phyloP scores from a whole-genome alignment of 2,329 filamentous ascomycete genomes.

The Septoria petroselini region DNA sequence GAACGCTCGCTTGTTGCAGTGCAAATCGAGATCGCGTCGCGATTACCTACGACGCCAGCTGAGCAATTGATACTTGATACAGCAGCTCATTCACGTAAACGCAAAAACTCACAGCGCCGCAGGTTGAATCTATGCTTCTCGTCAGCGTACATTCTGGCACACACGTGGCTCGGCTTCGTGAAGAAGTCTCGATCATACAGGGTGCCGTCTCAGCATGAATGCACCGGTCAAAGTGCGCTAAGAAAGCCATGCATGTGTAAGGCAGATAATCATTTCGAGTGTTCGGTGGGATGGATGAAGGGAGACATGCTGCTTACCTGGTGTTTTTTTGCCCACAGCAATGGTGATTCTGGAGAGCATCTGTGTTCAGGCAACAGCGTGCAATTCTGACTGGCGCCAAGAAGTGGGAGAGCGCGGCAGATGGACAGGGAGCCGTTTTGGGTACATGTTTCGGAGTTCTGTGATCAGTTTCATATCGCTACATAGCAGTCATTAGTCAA shows the following conservation, averaged over 20 bases:
- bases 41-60: too few relatives aligned
- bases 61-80: too few relatives aligned
- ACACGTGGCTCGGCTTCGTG: neutral
- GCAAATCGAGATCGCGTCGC: neutral
- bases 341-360: too few relatives aligned
- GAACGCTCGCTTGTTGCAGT: neutral
- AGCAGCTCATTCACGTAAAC: too few relatives aligned
- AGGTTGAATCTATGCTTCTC: neutral
- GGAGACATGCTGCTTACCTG: neutral
- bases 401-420: neutral
- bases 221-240: conserved; percentile 15
- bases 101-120: too few relatives aligned
- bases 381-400: neutral
- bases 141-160: neutral
- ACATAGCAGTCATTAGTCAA: conserved; percentile 10
- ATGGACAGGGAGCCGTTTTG: neutral
- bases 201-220: conserved; percentile 13
- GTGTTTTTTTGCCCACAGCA: neutral
- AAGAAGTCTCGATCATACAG: conserved; percentile 10
- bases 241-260: conserved; percentile 17
- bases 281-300: too few relatives aligned
- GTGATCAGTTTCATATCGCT: conserved; percentile 3
- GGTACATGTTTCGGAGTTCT: neutral
- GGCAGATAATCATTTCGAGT: conserved; percentile 14
- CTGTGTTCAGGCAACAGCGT: neutral